These are phyloP conservation scores for Fusarium sp. DNA, from an alignment of 2,329 filamentous ascomycete species.

Conservation along the genomic window DNA sequence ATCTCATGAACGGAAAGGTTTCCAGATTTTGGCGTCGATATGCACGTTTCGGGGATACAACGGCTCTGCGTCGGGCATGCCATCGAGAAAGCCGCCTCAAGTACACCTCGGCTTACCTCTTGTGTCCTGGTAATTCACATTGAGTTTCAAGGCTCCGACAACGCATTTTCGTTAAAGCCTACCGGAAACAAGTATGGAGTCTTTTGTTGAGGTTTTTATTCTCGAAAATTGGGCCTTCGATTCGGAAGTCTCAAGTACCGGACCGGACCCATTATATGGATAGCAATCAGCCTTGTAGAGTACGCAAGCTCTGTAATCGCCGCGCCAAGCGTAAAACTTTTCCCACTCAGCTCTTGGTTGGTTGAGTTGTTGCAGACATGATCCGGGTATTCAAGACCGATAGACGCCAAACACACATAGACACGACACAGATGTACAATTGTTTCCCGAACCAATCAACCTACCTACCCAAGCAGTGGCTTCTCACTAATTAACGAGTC, in stretches of 20 bases:
- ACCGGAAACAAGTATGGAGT: slow-evolving; percentile 9
- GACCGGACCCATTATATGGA: slow-evolving; percentile 5
- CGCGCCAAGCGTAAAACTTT: slow-evolving; percentile 1
- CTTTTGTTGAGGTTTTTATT: slow-evolving; percentile 25
- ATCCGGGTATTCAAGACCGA: neutral
- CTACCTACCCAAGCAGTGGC: neutral
- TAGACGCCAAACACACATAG: neutral
- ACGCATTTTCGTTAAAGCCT: neutral
- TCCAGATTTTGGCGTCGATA: slow-evolving; percentile 1
- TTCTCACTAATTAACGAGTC: neutral
- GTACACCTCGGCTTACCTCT: neutral
- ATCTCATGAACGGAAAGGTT: neutral
- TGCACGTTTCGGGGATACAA: slow-evolving; percentile 9
- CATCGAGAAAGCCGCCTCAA: neutral
- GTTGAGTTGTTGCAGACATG: neutral
- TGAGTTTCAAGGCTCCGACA: slow-evolving; percentile 6
- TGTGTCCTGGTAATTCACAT: neutral
- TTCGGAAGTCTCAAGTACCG: slow-evolving; percentile 14
- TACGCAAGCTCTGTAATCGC: slow-evolving; percentile 6
- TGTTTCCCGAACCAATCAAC: neutral
- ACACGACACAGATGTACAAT: neutral
- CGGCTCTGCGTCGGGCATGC: slow-evolving; percentile 26
- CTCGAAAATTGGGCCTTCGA: slow-evolving; percentile 30
- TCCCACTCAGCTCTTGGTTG: neutral
- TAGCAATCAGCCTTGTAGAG: slow-evolving; percentile 28